Evolutionary conservation across 192 early-diverging fungal species (phyloP).

Genomic region (Dissophora globulifera): DNA sequence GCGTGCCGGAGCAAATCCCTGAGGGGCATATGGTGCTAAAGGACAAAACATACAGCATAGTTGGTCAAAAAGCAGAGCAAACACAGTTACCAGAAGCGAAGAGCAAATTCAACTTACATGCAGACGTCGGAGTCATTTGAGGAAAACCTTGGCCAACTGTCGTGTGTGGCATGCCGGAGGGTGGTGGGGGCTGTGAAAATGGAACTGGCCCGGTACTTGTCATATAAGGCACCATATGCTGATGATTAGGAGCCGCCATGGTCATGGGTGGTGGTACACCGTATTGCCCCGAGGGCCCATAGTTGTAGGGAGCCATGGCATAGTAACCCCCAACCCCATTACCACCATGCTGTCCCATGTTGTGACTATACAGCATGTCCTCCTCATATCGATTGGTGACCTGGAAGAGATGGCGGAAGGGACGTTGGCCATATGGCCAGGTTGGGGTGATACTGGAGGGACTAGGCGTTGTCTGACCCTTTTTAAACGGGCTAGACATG

Average conservation of each 20-base stretch:
- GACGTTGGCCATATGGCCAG: constrained; percentile 65
- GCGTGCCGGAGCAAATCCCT: constrained; percentile 62
- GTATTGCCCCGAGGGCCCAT: constrained; percentile 47
- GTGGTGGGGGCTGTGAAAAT: constrained; percentile 35
- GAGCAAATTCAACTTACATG: constrained; percentile 42
- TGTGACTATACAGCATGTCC: constrained; percentile 56
- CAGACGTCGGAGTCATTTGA: constrained; percentile 60
- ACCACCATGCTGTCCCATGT: constrained; percentile 51
- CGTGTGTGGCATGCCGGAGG: constrained; percentile 43
- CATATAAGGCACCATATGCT: constrained; percentile 47
- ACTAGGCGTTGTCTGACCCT: constrained; percentile 42
- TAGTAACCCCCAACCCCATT: constrained; percentile 55
- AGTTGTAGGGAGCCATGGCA: constrained; percentile 45
- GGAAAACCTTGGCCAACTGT: constrained; percentile 62
- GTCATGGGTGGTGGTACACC: constrained; percentile 60
- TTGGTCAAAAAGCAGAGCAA: neutral
- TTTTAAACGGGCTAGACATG: constrained; percentile 59
- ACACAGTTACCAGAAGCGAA: constrained; percentile 14
- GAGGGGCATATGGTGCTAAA: constrained; percentile 57
- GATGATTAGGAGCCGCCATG: constrained; percentile 56
- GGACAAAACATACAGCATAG: neutral
- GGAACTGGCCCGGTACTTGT: constrained; percentile 22
- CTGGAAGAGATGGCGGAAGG: constrained; percentile 64
- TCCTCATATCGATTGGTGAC: constrained; percentile 62
- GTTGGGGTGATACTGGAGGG: constrained; percentile 58